phyloP scores from a whole-genome alignment of 1,284 basidiomycete genomes.

The Trichosporon asahii region DNA sequence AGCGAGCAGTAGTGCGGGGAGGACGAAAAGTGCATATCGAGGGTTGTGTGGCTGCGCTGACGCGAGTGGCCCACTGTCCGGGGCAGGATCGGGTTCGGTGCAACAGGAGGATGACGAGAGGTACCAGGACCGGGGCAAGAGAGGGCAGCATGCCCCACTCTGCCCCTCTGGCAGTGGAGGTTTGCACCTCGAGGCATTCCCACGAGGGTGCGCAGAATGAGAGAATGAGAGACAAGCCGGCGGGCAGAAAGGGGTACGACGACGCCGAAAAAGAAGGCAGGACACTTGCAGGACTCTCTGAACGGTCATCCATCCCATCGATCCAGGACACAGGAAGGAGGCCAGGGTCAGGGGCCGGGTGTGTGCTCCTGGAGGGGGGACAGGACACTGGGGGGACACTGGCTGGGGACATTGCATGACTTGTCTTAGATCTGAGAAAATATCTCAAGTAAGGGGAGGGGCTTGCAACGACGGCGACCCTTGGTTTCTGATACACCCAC shows the following conservation, averaged over 20 bases:
- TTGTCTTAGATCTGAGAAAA: slow-evolving; percentile 4
- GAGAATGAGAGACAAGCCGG: not conserved
- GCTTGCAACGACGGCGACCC: not conserved
- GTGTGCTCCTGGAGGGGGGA: too few species aligned
- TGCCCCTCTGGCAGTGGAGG: not conserved
- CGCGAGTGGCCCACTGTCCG: not conserved
- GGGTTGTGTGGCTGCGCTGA: not conserved
- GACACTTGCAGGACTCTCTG: not conserved
- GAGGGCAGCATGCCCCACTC: not conserved
- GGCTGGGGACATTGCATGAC: not conserved
- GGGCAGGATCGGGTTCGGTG: not conserved
- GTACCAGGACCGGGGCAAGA: not conserved
- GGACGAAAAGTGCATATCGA: not conserved
- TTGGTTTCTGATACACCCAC: slow-evolving; percentile 3
- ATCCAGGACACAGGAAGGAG: not conserved
- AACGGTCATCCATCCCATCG: too few species aligned
- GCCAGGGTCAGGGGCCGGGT: not conserved
- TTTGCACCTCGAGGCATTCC: too few species aligned
- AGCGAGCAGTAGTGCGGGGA: not conserved
- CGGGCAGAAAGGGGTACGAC: not conserved
- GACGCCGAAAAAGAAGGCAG: slow-evolving; percentile 1
- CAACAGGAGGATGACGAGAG: not conserved
- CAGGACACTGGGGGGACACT: too few species aligned
- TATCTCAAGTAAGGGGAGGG: not conserved
- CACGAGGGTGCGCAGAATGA: not conserved